Evolutionary conservation across 352 stramenopile genomes (phyloP).

Genomic region (Pythium volutum): DNA sequence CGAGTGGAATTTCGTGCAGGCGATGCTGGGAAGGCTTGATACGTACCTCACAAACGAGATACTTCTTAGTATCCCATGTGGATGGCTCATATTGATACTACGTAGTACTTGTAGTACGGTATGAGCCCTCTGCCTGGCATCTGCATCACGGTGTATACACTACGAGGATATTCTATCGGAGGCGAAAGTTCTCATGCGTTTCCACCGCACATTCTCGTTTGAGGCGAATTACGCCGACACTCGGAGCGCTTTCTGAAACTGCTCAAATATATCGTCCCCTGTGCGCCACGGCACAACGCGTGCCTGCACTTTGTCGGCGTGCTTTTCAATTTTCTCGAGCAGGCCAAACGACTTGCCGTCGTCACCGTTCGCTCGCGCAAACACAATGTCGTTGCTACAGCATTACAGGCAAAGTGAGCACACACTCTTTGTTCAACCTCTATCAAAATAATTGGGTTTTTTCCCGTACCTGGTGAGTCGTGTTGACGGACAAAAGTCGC

Average conservation of each 20-base stretch:
- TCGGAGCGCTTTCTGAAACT: background rate
- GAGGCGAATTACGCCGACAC: background rate
- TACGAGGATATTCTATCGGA: constrained; percentile 9
- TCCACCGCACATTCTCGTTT: background rate
- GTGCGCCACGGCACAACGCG: constrained; percentile 48
- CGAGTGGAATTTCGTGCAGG: no score
- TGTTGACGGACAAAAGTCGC: constrained; percentile 27
- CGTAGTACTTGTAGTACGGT: no score
- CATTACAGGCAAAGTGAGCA: background rate
- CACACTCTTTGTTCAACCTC: no score
- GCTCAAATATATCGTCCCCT: constrained; percentile 46
- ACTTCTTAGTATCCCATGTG: no score
- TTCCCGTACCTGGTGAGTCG: constrained; percentile 12
- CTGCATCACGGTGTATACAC: no score
- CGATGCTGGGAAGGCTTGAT: no score
- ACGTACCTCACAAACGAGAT: no score
- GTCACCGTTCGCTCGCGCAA: constrained; percentile 35
- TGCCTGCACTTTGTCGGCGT: constrained; percentile 30
- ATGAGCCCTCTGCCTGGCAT: no score
- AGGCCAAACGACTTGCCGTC: constrained; percentile 35
- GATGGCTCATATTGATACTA: no score
- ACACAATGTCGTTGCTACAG: constrained; percentile 26
- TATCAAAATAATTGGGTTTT: no score
- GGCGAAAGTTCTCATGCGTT: background rate
- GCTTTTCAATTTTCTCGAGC: constrained; percentile 32